Conservation (phyloP, 2,329 filamentous ascomycete species). For the Teratosphaeria pseudoeucalypti region DNA sequence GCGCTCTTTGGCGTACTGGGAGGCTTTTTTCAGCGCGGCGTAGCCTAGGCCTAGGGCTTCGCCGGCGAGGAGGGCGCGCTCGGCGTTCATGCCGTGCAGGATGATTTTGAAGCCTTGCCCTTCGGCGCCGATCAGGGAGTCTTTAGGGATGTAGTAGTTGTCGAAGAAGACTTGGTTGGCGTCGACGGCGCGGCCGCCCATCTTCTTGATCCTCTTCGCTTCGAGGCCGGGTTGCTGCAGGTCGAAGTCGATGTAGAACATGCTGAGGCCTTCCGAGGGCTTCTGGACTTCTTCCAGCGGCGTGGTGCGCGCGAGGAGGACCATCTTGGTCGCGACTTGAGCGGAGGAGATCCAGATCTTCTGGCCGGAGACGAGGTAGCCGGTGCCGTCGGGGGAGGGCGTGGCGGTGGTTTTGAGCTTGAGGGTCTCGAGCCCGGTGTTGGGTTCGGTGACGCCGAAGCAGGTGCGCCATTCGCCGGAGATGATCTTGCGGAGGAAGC, state of each 20-base stretch:
- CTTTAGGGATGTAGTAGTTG: constrained; percentile 56
- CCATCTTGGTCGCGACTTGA: constrained; percentile 74
- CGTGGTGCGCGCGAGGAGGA: constrained; percentile 67
- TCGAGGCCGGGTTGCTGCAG: constrained; percentile 49
- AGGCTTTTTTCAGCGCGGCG: constrained; percentile 39
- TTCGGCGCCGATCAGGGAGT: constrained; percentile 59
- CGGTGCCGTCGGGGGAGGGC: constrained; percentile 41
- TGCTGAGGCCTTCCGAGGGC: constrained; percentile 62
- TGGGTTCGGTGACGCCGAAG: constrained; percentile 78
- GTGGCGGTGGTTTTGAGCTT: constrained; percentile 56
- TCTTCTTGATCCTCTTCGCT: constrained; percentile 67
- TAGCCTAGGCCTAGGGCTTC: constrained; percentile 75
- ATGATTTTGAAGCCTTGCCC: constrained; percentile 65
- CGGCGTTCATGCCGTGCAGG: constrained; percentile 41
- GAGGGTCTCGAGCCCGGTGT: constrained; percentile 69
- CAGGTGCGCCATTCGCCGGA: constrained; percentile 61
- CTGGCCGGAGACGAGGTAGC: constrained; percentile 61
- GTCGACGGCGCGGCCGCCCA: constrained; percentile 73
- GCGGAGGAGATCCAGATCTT: constrained; percentile 88
- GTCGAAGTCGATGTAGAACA: constrained; percentile 74
- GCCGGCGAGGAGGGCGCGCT: constrained; percentile 48
- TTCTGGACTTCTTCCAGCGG: constrained; percentile 56
- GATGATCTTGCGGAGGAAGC: constrained; percentile 60
- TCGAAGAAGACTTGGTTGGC: constrained; percentile 87
- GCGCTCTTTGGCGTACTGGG: constrained; percentile 39